Percentiles rank a stretch among this genome's conserved stretches.
Conservation (phyloP, 768 basidiomycete species). For the Lactarius trivialis region DNA sequence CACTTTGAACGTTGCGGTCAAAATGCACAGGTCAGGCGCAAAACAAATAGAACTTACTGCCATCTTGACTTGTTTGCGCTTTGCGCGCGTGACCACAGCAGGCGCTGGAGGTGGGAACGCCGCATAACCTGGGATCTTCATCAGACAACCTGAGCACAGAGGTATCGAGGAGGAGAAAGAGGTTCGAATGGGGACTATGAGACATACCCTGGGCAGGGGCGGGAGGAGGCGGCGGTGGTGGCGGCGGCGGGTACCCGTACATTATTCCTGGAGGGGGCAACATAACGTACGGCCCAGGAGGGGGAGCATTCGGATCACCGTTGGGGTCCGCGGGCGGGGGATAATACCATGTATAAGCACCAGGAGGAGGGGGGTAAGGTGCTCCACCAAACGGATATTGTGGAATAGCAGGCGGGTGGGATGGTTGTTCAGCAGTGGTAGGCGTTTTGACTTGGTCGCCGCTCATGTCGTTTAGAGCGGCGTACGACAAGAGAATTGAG, state of each 20-base stretch:
- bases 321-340: conserved; percentile 21
- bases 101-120: conserved; percentile 27
- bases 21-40: conserved; percentile 3
- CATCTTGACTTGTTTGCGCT: conserved; percentile 56
- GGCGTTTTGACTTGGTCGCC: conserved; percentile 21
- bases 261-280: conserved; percentile 22
- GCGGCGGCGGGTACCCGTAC: conserved; percentile 25
- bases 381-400: conserved; percentile 17
- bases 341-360: conserved; percentile 22
- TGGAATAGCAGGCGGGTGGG: conserved; percentile 15
- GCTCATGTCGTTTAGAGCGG: conserved; percentile 16
- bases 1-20: conserved; percentile 32
- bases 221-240: conserved; percentile 23
- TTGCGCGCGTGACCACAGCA: conserved; percentile 30
- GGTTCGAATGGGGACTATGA: not conserved
- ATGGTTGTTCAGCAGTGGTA: conserved; percentile 9
- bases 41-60: conserved; percentile 35
- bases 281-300: conserved; percentile 20
- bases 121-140: conserved; percentile 15
- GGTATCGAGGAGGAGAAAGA: not conserved
- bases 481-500: not conserved
- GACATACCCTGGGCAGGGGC: conserved; percentile 20
- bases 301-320: conserved; percentile 16
- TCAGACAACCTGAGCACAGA: not conserved
- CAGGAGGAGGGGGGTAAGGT: conserved; percentile 19